Evolutionary conservation across 306 rosid genomes (phyloP), one percentile per base, ranked within the genome.

Genomic region (Gillenia trifoliata): DNA sequence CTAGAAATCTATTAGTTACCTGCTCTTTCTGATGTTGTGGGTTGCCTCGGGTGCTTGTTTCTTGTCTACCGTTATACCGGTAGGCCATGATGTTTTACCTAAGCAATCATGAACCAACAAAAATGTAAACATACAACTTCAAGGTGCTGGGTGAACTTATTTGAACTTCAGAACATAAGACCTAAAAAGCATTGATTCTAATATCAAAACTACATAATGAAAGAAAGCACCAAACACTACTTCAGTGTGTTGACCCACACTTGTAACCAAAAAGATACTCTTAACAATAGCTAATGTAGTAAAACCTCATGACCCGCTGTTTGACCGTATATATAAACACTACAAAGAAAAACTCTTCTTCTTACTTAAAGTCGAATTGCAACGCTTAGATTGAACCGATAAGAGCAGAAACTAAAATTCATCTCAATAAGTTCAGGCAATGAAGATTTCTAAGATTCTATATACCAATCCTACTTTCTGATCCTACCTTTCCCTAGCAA

Each of bases 51-150:
- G 54, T 62, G 68, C 82, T 74, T 25, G 87, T 72, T 72, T 88
- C 93, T 50, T 76, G 88, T 60, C 85, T 79, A 63, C 85, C 85
- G n/a, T 66, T 83, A 50, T 76, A 82, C 88, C 88, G 83, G 43
- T 65, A 19, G 50, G 90, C 90, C 97, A 94, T 93, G 76, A 56
- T 78, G 70, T 34, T 54, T 55, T 73, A 45, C 79, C 81, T 50
- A 76, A n/a, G 78, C 50, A 60, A 62, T 55, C 4, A 71, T 13
- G 25, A 69, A 45, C 30, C 26, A 74, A 56, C 50, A 6, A 70
- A 7, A 12, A 22, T 20, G 26, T 6, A n/a, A 55, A 56, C 11
- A 3, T 31, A 29, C 28, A 36, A 57, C 25, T 56, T 22, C 60
- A 45, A 4, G 40, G 30, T 3, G 4, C 45, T 68, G 16, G 62